phyloP scores from a whole-genome alignment of 139 green algal species.

The Parachlorella kessleri region DNA sequence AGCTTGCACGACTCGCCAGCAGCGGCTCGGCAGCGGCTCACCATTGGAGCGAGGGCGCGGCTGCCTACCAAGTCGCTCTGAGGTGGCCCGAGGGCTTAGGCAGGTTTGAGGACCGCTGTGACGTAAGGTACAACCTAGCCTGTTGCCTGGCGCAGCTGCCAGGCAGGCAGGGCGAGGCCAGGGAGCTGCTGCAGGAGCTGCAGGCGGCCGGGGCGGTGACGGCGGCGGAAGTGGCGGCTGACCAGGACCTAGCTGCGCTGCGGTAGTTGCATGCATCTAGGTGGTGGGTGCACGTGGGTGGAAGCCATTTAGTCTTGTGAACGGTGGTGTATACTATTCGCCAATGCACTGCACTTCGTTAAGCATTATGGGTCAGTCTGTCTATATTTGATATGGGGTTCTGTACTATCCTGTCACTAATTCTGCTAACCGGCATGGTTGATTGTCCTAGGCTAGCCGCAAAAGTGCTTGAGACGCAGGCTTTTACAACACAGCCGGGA shows the following conservation, averaged over 20 bases:
- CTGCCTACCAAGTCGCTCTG: conserved; percentile 49
- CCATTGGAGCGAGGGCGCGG: conserved; percentile 20
- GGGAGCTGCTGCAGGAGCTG: conserved; percentile 22
- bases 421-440: too few relatives aligned
- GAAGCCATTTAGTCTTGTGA: too few relatives aligned
- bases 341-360: too few relatives aligned
- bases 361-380: too few relatives aligned
- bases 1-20: conserved; percentile 21
- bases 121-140: conserved; percentile 64
- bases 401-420: too few relatives aligned
- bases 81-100: conserved; percentile 37
- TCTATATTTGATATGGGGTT: too few relatives aligned
- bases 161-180: conserved; percentile 25
- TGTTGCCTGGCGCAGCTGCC: conserved; percentile 43
- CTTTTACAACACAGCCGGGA: too few relatives aligned
- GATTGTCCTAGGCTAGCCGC: too few relatives aligned
- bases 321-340: too few relatives aligned
- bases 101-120: conserved; percentile 38
- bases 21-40: background rate
- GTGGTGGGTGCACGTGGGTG: too few relatives aligned
- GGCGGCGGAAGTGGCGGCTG: conserved; percentile 16
- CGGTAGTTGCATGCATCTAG: too few relatives aligned
- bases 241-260: conserved; percentile 40
- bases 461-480: too few relatives aligned
- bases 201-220: conserved; percentile 11